Evolutionary conservation across 139 green algal genomes (phyloP).

Genomic region (Chlorella ohadii): DNA sequence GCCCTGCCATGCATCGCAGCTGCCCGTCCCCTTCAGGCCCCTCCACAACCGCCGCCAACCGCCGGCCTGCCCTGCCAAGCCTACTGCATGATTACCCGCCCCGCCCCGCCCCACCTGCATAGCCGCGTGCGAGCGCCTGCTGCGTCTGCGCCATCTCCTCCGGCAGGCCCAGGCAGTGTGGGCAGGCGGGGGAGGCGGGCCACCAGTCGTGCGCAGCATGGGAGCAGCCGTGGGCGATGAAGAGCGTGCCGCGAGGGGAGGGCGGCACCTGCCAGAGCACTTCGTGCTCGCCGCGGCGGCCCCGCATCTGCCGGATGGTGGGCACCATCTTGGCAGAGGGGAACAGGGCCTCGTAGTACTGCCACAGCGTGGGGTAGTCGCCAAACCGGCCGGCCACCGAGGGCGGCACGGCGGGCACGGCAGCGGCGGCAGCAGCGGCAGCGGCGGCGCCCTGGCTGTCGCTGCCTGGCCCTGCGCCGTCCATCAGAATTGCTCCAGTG

Average conservation of each 20-base stretch:
- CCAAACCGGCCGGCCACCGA: neutral
- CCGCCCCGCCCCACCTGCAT: neutral
- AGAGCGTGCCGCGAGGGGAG: neutral
- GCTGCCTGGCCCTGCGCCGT: neutral
- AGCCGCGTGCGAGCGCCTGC: slow-evolving; percentile 21
- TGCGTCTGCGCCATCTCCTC: slow-evolving; percentile 28
- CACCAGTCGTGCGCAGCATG: slow-evolving; percentile 27
- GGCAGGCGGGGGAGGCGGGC: neutral
- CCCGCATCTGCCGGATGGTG: neutral
- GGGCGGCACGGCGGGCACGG: neutral
- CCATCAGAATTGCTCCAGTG: neutral
- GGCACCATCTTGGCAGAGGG: neutral
- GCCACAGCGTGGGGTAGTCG: slow-evolving; percentile 8
- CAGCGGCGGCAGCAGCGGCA: neutral
- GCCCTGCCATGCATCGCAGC: too few relatives aligned
- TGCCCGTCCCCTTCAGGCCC: too few relatives aligned
- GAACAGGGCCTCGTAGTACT: slow-evolving; percentile 14
- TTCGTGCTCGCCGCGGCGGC: neutral
- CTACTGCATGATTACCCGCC: too few relatives aligned
- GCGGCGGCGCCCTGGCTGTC: neutral
- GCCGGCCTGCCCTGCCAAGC: too few relatives aligned
- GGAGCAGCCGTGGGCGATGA: slow-evolving; percentile 21
- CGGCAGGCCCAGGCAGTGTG: slow-evolving; percentile 18
- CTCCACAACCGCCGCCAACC: too few relatives aligned
- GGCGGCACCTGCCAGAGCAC: slow-evolving; percentile 2